Base-by-base conservation (phyloP, 73 alveolate species). In the Effrenium voratum region DNA sequence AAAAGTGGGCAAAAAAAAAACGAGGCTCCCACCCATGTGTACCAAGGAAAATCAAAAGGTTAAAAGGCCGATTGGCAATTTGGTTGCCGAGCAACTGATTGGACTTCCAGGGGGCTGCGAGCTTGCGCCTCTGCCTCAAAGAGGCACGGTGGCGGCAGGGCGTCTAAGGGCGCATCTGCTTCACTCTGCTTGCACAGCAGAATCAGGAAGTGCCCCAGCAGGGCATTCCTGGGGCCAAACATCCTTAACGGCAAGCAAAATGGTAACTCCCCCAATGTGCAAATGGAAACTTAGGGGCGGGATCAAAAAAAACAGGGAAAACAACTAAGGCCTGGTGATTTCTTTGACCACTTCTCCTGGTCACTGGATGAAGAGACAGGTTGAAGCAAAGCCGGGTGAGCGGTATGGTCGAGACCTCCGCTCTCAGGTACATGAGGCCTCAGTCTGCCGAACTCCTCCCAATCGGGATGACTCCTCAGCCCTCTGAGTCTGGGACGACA, bases 311-410 rank as follows among this genome's bases (percentile, higher is more conserved):
- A n/a, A n/a, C n/a, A n/a, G n/a, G n/a, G n/a, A n/a, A n/a, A n/a
- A n/a, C n/a, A n/a, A n/a, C n/a, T n/a, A n/a, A n/a, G n/a, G n/a
- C n/a, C n/a, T n/a, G n/a, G n/a, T n/a, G 63, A 52, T 19, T 8
- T 19, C 26, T 19, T 52, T 8, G 19, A 52, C 19, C 63, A 12
- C 26, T 16, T 8, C 85, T 36, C 5, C 55, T 47, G 30, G 93
- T 84, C 80, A 66, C 60, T 30, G 93, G 93, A 84, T 84, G 93
- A 19, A 84, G 57, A 30, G 80, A 84, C 57, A 84, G 57, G 57
- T 84, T 84, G 79, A 84, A 84, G 57, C 93, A 84, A 16, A 84
- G 79, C 52, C 93, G 93, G 36, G 93, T 84, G 60, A 84, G 26
- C 15, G 93, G 93, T 40, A 84, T 84, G n/a, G 93, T 84, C 32